These are phyloP conservation scores for Angomonas ambiguus DNA, from an alignment of 208 protist species.

Conservation along the genomic window DNA sequence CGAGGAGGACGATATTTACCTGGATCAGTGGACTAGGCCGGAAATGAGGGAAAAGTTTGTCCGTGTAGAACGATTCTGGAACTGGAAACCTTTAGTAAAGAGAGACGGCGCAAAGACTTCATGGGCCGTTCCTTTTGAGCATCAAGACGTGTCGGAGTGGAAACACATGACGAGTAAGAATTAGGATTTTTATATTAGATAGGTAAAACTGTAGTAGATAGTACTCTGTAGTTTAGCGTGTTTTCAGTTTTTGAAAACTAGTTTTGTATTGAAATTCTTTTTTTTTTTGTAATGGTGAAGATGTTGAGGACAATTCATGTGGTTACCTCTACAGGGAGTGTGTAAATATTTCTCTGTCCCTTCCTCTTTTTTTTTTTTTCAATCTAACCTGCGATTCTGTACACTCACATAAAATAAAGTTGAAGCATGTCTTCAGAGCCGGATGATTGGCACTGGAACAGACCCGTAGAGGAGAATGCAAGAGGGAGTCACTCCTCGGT, in stretches of 20 bases:
- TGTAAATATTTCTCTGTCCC: too few species aligned
- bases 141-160: conserved; percentile 83
- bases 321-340: too few species aligned
- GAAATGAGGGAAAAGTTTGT: conserved; percentile 81
- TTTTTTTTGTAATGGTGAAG: neutral
- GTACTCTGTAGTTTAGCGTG: conserved; percentile 7
- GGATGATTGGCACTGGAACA: too few species aligned
- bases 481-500: neutral
- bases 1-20: conserved; percentile 87
- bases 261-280: neutral
- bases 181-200: conserved; percentile 25
- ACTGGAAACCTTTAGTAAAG: conserved; percentile 87
- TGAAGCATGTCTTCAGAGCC: too few species aligned
- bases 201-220: neutral
- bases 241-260: neutral
- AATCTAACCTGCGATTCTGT: neutral
- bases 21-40: conserved; percentile 86
- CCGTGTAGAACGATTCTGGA: conserved; percentile 81
- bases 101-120: conserved; percentile 71
- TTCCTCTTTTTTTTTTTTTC: too few species aligned
- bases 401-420: too few species aligned
- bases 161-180: conserved; percentile 82
- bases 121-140: conserved; percentile 74
- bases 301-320: too few species aligned
- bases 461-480: neutral